Evolutionary conservation across 768 basidiomycete species (phyloP).

Genomic region (Boletus coccyginus): DNA sequence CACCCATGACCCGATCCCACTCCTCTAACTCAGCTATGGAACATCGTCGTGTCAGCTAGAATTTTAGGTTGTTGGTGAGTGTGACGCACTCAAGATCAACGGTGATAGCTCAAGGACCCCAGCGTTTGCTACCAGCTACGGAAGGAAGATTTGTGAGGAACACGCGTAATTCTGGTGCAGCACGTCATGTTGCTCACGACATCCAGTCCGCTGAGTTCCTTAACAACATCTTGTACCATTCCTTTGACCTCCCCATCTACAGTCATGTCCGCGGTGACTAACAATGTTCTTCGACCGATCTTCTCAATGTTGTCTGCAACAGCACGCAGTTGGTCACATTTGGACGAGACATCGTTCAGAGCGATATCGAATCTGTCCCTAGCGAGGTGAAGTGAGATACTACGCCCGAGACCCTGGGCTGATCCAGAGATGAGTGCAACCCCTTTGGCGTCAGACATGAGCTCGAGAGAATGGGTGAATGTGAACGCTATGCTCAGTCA

Average conservation of each 20-base stretch:
- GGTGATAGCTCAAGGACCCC: not conserved
- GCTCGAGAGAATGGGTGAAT: not conserved
- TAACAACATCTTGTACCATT: slow-evolving; percentile 33
- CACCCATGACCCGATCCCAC: slow-evolving; percentile 6
- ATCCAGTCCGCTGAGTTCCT: slow-evolving; percentile 26
- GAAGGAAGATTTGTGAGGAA: no score
- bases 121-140: slow-evolving; percentile 19
- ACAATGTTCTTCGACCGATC: slow-evolving; percentile 13
- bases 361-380: slow-evolving; percentile 21
- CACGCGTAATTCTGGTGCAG: no score
- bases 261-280: slow-evolving; percentile 36
- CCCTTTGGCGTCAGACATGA: slow-evolving; percentile 21
- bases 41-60: not conserved
- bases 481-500: no score
- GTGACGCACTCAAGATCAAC: not conserved
- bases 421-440: slow-evolving; percentile 28
- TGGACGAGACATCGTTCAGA: slow-evolving; percentile 24
- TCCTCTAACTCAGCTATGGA: not conserved
- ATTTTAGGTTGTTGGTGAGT: no score
- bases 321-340: slow-evolving; percentile 1
- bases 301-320: slow-evolving; percentile 19
- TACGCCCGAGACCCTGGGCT: slow-evolving; percentile 25
- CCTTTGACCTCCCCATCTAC: slow-evolving; percentile 38
- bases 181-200: not conserved
- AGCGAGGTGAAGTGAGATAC: slow-evolving; percentile 13